Evolutionary conservation across 257 asterid species (phyloP), one percentile per base, ranked within the genome.

Genomic region (Nemophila menziesii): DNA sequence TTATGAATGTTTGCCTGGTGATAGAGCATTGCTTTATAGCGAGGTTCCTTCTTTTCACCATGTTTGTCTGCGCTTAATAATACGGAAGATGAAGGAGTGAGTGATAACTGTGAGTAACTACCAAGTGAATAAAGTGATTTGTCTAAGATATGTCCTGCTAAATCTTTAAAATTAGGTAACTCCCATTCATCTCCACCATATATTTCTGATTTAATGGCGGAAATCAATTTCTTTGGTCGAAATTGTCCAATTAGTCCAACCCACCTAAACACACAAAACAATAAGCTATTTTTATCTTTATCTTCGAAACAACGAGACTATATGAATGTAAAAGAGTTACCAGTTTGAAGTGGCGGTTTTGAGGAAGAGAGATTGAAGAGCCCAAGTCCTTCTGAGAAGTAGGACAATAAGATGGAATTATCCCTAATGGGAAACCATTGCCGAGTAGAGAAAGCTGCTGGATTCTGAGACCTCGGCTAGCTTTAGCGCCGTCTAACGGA

Each of bases 221-320:
- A 56, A 22, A 90, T 49, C 68, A 90, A 57, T 60, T 85, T 84
- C 69, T 66, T 72, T 11, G 96, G 94, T 43, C 96, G 98, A 66
- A 90, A 37, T 58, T 85, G 98, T 24, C 86, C 94, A 11, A 75
- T 48, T 51, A 79, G 38, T 19, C 86, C 98, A 53, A 65, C 48
- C 93, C 87, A 90, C 92, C 98, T 90, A 61, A 38, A 56, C 40
- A 52, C 14, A 23, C 19, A 21, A 22, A 8, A 41, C n/a, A n/a
- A n/a, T n/a, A n/a, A n/a, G n/a, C n/a, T n/a, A n/a, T n/a, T n/a
- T n/a, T n/a, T n/a, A n/a, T n/a, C n/a, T n/a, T n/a, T n/a, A n/a
- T n/a, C n/a, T n/a, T n/a, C n/a, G n/a, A n/a, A n/a, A n/a, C n/a
- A n/a, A n/a, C n/a, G n/a, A n/a, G n/a, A n/a, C n/a, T n/a, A n/a